Conservation (phyloP, 768 basidiomycete species). For the Kwoniella bestiolae region DNA sequence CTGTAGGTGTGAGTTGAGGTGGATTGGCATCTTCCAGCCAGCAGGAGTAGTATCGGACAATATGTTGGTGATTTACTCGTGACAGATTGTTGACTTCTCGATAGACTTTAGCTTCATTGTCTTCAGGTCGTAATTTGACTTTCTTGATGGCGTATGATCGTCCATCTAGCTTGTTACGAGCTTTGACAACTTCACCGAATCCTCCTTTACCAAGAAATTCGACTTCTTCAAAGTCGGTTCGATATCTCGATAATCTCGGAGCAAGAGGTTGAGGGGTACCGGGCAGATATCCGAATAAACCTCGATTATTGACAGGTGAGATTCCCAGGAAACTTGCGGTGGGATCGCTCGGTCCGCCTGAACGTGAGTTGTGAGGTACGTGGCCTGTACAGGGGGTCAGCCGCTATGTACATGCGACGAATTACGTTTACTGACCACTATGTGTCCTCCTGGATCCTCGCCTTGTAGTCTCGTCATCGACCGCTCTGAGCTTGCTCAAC, state of each 20-base stretch:
- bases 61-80: constrained; percentile 80
- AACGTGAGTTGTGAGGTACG: not conserved
- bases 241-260: constrained; percentile 76
- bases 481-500: constrained; percentile 20
- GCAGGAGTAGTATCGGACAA: constrained; percentile 77
- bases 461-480: constrained; percentile 24
- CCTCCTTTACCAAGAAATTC: constrained; percentile 74
- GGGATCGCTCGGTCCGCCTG: constrained; percentile 5
- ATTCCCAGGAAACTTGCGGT: constrained; percentile 20
- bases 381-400: constrained; percentile 4
- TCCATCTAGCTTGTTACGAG: constrained; percentile 81
- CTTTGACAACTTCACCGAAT: constrained; percentile 94
- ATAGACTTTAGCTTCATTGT: constrained; percentile 84
- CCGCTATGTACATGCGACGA: not conserved
- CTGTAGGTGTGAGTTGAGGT: constrained; percentile 19
- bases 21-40: constrained; percentile 46
- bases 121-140: constrained; percentile 74
- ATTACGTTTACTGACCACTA: constrained; percentile 4
- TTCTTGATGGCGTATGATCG: constrained; percentile 67
- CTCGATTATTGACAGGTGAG: constrained; percentile 34
- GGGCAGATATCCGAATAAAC: constrained; percentile 21
- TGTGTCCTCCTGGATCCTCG: constrained; percentile 9
- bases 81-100: constrained; percentile 90
- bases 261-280: constrained; percentile 22
- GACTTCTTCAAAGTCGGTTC: constrained; percentile 91